Base-by-base conservation (phyloP, 768 basidiomycete species). In the Mycena chlorophos region DNA sequence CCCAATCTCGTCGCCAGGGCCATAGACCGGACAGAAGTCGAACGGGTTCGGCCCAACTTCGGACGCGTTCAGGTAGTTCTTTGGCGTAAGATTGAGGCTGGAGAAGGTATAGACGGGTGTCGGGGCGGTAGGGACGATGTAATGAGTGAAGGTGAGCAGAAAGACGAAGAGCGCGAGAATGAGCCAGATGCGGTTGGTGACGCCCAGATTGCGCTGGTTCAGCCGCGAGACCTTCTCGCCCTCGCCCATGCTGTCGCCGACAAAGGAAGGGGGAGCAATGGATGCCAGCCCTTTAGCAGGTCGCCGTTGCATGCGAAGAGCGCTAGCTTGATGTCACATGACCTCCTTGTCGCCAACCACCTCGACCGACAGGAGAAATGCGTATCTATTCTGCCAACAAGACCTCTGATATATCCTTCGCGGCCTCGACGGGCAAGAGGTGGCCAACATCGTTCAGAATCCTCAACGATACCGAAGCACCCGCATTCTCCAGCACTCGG, bases 21-120 rank as follows among this genome's bases (percentile, higher is more conserved):
- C 91, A 66, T 89, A 91, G 1, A 85, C 79, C 0, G 96, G 96
- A 69, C 96, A 99, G 70, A 98, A 99, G 1, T 78, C 75, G 70
- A 99, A 99, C 0, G 96, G 95, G 53, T 83, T 86, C 5, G 80
- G 77, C 22, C 80, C 78, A 14, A 73, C 63, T 49, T 82, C 73
- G 48, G 80, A 70, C 13, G 65, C 63, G 74, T 95, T 94, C 55
- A 97, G 76, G 69, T 96, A 96, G 69, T 95, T 92, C 65, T 88
- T 87, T 1, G 94, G 73, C 47, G 80, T 79, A 30, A 89, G 75
- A 55, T 80, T 74, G 2, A 76, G 73, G 6, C 76, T 79, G 0
- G 75, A 74, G 58, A 76, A 77, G 65, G 61, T 53, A 47, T 56
- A 53, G 23, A 62, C 10, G 39, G 60, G 57, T 22, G 61, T 67